A percentile compares a stretch with the other conserved stretches of the same genome.
These are phyloP conservation scores for Hericium coralloides DNA, from an alignment of 768 basidiomycete species.

Conservation along the genomic window DNA sequence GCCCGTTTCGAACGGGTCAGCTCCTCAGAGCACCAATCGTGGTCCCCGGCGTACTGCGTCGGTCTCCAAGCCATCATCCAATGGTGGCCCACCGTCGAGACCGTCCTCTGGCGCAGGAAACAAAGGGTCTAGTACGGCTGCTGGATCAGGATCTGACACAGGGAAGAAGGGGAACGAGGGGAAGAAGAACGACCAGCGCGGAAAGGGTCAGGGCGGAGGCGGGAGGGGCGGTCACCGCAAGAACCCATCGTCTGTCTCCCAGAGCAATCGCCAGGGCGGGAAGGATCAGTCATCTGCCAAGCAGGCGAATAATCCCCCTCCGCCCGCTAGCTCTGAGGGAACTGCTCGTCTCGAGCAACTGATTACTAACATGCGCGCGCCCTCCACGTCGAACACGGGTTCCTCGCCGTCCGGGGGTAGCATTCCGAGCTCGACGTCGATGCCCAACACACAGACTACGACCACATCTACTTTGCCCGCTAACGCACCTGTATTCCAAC, in stretches of 20 bases:
- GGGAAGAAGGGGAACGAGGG: slow-evolving; percentile 48
- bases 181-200: slow-evolving; percentile 47
- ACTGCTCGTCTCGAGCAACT: slow-evolving; percentile 82
- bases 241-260: slow-evolving; percentile 39
- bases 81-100: slow-evolving; percentile 21
- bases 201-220: slow-evolving; percentile 26
- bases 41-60: slow-evolving; percentile 52
- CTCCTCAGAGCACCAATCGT: slow-evolving; percentile 35
- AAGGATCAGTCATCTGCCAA: slow-evolving; percentile 22
- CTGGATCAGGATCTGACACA: slow-evolving; percentile 66
- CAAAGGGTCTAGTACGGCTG: slow-evolving; percentile 33
- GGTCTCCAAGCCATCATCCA: slow-evolving; percentile 33
- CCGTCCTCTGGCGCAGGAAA: slow-evolving; percentile 62
- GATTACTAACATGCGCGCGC: slow-evolving; percentile 87
- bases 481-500: slow-evolving; percentile 71
- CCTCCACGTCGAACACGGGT: slow-evolving; percentile 53
- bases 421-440: slow-evolving; percentile 28
- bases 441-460: slow-evolving; percentile 36
- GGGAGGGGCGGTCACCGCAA: slow-evolving; percentile 19
- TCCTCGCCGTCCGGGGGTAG: slow-evolving; percentile 30
- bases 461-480: slow-evolving; percentile 42
- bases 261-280: slow-evolving; percentile 45
- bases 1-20: slow-evolving; percentile 28
- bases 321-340: slow-evolving; percentile 46
- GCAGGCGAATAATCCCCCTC: slow-evolving; percentile 31